Evolutionary conservation across 768 basidiomycete species (phyloP), one percentile per base, ranked within the genome.

Genomic region (Termitomyces eurrhizus): DNA sequence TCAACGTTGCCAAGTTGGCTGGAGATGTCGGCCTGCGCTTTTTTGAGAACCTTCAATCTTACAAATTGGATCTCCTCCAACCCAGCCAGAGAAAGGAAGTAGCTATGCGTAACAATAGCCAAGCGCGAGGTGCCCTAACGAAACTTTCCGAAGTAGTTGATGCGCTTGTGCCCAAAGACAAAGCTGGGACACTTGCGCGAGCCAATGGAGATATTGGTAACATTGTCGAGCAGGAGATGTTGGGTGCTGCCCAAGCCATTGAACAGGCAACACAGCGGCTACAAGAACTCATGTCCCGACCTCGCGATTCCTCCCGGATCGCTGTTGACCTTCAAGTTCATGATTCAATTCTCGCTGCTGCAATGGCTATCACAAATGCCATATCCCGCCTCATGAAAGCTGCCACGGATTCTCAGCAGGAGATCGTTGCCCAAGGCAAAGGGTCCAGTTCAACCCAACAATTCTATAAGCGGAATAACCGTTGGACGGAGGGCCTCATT

Each of bases 401-500:
- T 9, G 97, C 97, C 24, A 97, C 97, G 1, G 95, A 95, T 41
- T 98, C 95, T 54, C 97, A 99, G 74, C 87, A 98, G 72, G 97
- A 99, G 77, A 99, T 99, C 58, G 97, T 98, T 57, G 88, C 89
- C 3, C 89, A 97, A 75, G 97, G 97, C 60, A 92, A 86, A 72
- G 97, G 97, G 8, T 92, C 95, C 21, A 94, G 88, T 73, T 84
- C 95, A 26, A 86, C 81, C 21, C 93, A 96, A 73, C 96, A 98
- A 68, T 99, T 99, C 83, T 99, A 98, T 84, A 99, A 99, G 79
- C 89, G 93, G 62, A 98, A 99, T 85, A 98, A 98, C 75, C 85
- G 97, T 62, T 99, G 97, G 97, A 99, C 97, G 48, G 97, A 99
- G 73, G 97, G 97, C 65, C 88, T 99, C 66, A 95, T 98, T 67